These are phyloP conservation scores for Epichloe sylvatica DNA, from an alignment of 2,329 filamentous ascomycete species.

Conservation along the genomic window DNA sequence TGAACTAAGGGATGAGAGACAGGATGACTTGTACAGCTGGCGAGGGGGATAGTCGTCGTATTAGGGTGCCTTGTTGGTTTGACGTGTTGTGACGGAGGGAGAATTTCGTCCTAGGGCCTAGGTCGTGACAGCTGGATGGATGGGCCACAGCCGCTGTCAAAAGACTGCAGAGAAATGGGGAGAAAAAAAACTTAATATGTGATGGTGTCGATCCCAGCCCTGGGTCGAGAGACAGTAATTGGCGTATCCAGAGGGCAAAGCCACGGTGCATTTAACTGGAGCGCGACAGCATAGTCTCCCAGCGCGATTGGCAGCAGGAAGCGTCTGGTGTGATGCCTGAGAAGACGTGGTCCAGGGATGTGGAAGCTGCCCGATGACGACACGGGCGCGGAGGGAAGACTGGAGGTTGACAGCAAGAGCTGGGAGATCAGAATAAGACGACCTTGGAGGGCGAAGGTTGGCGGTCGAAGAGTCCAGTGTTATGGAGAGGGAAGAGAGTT, in stretches of 20 bases:
- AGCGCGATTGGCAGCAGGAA: not conserved
- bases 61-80: not conserved
- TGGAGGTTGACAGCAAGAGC: not conserved
- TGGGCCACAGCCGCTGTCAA: not conserved
- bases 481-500: not conserved
- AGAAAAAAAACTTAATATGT: not conserved
- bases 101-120: not conserved
- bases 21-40: not conserved
- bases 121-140: not conserved
- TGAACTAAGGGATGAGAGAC: not conserved
- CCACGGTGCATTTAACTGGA: not conserved
- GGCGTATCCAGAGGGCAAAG: not conserved
- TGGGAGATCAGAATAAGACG: not conserved
- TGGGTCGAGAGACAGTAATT: not conserved
- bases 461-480: not conserved
- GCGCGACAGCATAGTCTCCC: slow-evolving; percentile 2
- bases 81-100: not conserved
- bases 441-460: not conserved
- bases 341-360: not conserved
- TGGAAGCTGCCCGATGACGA: not conserved
- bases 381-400: not conserved
- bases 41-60: not conserved
- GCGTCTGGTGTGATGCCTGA: not conserved
- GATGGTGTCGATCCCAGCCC: not conserved
- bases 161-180: not conserved